Evolutionary conservation across 306 rosid genomes (phyloP).

Genomic region (Morella rubra): DNA sequence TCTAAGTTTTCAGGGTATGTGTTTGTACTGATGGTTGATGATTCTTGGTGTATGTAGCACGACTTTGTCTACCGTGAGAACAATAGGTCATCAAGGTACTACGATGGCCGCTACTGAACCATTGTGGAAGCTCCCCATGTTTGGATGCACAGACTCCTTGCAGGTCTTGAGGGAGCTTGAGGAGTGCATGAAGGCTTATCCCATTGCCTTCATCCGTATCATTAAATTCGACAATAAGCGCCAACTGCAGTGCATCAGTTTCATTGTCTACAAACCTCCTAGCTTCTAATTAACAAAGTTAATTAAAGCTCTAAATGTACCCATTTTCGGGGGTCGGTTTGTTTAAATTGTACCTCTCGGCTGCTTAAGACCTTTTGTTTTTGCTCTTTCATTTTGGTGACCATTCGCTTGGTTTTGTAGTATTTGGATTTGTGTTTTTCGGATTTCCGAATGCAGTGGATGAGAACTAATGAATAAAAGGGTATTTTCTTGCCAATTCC

Average conservation of each 20-base stretch:
- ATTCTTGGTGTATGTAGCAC: conserved; percentile 27
- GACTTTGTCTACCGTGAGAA: conserved; percentile 59
- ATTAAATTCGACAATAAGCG: conserved; percentile 84
- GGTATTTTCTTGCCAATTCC: conserved; percentile 9
- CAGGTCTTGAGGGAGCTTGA: conserved; percentile 59
- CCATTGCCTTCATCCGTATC: conserved; percentile 48
- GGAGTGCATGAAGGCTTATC: conserved; percentile 49
- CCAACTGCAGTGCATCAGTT: conserved; percentile 83
- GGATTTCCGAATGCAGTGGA: conserved; percentile 37
- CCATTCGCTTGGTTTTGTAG: conserved; percentile 26
- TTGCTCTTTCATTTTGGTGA: conserved; percentile 10
- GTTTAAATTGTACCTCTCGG: conserved; percentile 8
- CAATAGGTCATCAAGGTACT: conserved; percentile 69
- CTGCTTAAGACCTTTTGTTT: not conserved
- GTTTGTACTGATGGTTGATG: not conserved
- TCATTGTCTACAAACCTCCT: conserved; percentile 73
- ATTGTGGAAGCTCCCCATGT: conserved; percentile 98
- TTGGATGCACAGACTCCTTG: conserved; percentile 54
- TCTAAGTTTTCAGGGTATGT: not conserved
- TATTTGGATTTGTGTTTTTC: conserved; percentile 34
- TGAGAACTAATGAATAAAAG: conserved; percentile 40
- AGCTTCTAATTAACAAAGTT: not conserved
- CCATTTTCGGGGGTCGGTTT: conserved; percentile 24
- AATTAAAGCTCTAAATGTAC: not conserved
- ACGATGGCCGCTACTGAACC: conserved; percentile 86